Base-by-base conservation (phyloP, 768 basidiomycete genomes). In the Naganishia randhawae region DNA sequence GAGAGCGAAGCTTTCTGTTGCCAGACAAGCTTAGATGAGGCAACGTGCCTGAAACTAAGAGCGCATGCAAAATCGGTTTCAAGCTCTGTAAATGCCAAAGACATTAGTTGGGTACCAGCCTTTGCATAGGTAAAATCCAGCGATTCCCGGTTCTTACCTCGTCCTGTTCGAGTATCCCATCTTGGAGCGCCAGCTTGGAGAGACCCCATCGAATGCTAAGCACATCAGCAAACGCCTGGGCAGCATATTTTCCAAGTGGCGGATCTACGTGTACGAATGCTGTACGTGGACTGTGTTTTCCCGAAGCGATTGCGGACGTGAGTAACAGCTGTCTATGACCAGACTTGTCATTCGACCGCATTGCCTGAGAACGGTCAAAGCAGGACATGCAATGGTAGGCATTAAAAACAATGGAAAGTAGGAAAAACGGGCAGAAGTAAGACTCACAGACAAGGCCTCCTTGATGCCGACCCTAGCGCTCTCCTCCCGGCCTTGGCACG, bases 171-270 rank as follows among this genome's bases (percentile, higher is more conserved):
- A 98, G 79, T 72, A 93, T 87, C 74, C 93, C 97, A 76, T 90
- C 89, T 48, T 90, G 86, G 65, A 96, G 84, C 0, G 89, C 87
- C 25, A 95, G 82, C 74, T 92, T 94, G 31, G 89, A 83, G 22
- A 96, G 81, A 0, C 93, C 94, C 90, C 93, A 97, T 79, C 97
- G 92, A 67, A 96, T 88, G 9, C 87, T 86, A 71, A 98, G 87
- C 16, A 96, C 86, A 79, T 98, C 95, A 0, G 95, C 89, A 19
- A 99, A 84, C 19, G 92, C 87, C 14, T 88, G 87, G 0, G 91
- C 89, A 0, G 86, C 83, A 1, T 86, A 84, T 1, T 84, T 78
- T 0, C 86, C 89, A 22, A 98, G 83, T 14, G 77, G 75, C 10
- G 71, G 66, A 50, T 80, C 76, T 42, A 77, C 69, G 11, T 50